Conservation (phyloP, 23 red algal genomes). For the Gracilariopsis chorda region DNA sequence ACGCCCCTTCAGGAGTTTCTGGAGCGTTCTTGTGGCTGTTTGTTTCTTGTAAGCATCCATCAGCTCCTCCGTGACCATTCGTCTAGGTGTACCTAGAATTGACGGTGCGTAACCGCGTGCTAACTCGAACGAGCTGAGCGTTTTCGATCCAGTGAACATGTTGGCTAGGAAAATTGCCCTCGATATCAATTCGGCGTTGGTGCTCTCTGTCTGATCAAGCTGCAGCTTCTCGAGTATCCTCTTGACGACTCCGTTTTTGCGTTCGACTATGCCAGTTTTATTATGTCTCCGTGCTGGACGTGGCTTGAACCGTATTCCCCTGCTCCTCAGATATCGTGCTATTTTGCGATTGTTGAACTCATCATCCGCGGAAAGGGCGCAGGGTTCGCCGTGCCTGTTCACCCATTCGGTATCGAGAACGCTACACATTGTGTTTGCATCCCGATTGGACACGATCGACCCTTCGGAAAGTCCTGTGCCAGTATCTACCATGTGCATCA, state of each 20-base stretch:
- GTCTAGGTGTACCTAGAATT: not conserved
- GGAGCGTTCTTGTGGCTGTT: not conserved
- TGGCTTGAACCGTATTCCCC: no score
- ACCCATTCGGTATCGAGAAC: no score
- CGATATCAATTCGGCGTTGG: not conserved
- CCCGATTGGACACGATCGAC: no score
- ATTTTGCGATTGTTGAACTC: no score
- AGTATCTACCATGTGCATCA: no score
- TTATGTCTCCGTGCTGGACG: no score
- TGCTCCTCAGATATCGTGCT: no score
- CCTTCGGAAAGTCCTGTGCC: no score
- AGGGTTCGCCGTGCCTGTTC: no score
- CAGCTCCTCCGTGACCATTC: not conserved
- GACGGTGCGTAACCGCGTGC: conserved; percentile 23
- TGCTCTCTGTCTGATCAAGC: not conserved
- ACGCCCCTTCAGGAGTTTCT: no score
- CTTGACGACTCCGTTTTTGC: conserved; percentile 1
- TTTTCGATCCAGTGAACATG: not conserved
- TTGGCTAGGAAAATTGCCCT: conserved; percentile 7
- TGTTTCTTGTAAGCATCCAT: not conserved
- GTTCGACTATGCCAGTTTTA: not conserved
- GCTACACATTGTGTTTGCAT: no score
- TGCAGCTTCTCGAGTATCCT: not conserved
- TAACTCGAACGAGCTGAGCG: conserved; percentile 13
- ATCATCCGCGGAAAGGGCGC: no score